phyloP scores from a whole-genome alignment of 768 basidiomycete species.

The Lentinus brumalis region DNA sequence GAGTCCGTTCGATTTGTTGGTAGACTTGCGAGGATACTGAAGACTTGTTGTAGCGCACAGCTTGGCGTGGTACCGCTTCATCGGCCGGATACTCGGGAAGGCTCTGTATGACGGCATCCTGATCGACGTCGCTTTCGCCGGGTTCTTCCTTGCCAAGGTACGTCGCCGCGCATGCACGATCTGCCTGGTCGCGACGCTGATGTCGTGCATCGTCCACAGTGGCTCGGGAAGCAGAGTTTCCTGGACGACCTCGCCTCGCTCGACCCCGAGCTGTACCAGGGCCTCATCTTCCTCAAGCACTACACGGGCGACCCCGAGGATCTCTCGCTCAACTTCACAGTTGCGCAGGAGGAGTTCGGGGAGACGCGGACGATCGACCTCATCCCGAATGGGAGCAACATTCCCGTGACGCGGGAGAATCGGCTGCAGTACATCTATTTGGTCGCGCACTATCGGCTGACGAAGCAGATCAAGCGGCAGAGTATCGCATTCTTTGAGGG shows the following conservation, averaged over 20 bases:
- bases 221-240: slow-evolving; percentile 90
- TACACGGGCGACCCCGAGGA: slow-evolving; percentile 87
- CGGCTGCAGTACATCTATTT: slow-evolving; percentile 87
- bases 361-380: slow-evolving; percentile 75
- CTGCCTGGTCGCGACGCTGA: not conserved
- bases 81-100: slow-evolving; percentile 93
- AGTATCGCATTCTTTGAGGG: slow-evolving; percentile 90
- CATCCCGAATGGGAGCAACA: slow-evolving; percentile 77
- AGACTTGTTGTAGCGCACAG: slow-evolving; percentile 60
- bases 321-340: slow-evolving; percentile 85
- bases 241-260: slow-evolving; percentile 91
- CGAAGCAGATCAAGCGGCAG: slow-evolving; percentile 84
- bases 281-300: slow-evolving; percentile 90
- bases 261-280: slow-evolving; percentile 90
- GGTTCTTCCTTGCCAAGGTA: slow-evolving; percentile 91
- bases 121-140: slow-evolving; percentile 92
- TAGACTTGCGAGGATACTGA: not conserved
- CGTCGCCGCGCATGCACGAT: slow-evolving; percentile 6
- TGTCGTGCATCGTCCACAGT: slow-evolving; percentile 45
- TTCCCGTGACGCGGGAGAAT: slow-evolving; percentile 88
- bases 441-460: slow-evolving; percentile 86
- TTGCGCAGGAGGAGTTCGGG: slow-evolving; percentile 88
- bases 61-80: slow-evolving; percentile 89
- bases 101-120: slow-evolving; percentile 96
- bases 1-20: slow-evolving; percentile 28